Conservation (phyloP, 352 stramenopile species). For the Phytophthora brassicae region DNA sequence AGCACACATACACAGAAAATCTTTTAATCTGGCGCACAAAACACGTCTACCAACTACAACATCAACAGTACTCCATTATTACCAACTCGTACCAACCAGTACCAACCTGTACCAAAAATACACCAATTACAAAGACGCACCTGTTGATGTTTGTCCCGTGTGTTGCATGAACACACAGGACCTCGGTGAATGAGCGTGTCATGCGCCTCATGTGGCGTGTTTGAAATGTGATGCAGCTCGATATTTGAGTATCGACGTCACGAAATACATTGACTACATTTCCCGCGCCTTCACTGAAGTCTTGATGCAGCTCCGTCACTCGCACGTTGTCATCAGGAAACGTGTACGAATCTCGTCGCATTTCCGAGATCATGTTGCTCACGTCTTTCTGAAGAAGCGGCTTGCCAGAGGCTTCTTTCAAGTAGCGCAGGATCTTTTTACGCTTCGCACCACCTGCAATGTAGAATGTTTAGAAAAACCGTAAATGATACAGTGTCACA, state of each 20-base stretch:
- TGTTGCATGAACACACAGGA: constrained; percentile 5
- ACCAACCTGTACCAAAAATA: background rate
- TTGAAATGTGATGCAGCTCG: constrained; percentile 15
- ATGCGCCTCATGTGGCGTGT: constrained; percentile 10
- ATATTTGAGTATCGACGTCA: background rate
- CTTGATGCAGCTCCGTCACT: background rate
- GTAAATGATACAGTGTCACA: background rate
- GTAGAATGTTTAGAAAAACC: background rate
- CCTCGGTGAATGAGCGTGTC: constrained; percentile 1
- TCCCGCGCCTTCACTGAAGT: constrained; percentile 11
- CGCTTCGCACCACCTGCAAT: constrained; percentile 2
- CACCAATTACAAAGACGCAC: background rate
- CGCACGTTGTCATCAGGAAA: constrained; percentile 10
- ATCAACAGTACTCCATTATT: background rate
- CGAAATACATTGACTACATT: constrained; percentile 15
- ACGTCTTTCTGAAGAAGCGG: constrained; percentile 14
- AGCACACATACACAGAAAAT: background rate
- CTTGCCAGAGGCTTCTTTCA: constrained; percentile 9
- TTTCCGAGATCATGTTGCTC: constrained; percentile 15
- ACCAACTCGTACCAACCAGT: background rate
- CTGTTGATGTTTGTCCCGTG: constrained; percentile 17
- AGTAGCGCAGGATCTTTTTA: constrained; percentile 7
- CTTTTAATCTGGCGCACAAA: background rate
- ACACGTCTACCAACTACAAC: background rate
- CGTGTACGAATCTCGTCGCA: constrained; percentile 2